These are phyloP conservation scores for Citrus reticulata DNA, from an alignment of 345 rosid species.

Conservation along the genomic window DNA sequence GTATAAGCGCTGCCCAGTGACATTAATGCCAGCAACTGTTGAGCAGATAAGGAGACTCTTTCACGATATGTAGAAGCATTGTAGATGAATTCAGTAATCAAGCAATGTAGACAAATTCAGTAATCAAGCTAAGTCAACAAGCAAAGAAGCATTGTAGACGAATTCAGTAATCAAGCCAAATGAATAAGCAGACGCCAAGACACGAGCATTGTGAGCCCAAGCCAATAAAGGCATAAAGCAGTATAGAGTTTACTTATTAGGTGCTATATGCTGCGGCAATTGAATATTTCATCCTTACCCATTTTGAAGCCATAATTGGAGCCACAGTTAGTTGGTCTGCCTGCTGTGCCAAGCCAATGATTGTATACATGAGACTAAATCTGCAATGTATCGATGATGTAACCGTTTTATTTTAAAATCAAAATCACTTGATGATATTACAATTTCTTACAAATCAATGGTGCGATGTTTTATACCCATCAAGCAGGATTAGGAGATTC, in stretches of 20 bases:
- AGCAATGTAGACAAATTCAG: neutral
- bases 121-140: neutral
- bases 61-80: conserved; percentile 59
- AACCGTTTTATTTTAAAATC: neutral
- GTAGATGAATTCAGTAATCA: neutral
- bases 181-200: neutral
- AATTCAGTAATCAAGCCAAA: neutral
- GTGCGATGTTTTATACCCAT: neutral
- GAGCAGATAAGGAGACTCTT: conserved; percentile 94
- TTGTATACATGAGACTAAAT: neutral
- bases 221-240: neutral
- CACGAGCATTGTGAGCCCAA: neutral
- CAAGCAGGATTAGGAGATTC: neutral
- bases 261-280: neutral
- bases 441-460: neutral
- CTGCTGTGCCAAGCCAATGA: neutral
- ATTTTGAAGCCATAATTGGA: neutral
- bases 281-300: neutral
- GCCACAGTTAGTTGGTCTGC: neutral
- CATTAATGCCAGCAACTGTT: conserved; percentile 69
- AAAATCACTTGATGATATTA: neutral
- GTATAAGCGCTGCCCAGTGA: conserved; percentile 92
- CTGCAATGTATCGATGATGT: neutral
- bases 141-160: neutral
- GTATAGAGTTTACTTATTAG: neutral